A percentile compares a stretch with the other conserved stretches of the same genome.
These are phyloP conservation scores for Didymella segeticola DNA, from an alignment of 2,329 filamentous ascomycete genomes.

Conservation along the genomic window DNA sequence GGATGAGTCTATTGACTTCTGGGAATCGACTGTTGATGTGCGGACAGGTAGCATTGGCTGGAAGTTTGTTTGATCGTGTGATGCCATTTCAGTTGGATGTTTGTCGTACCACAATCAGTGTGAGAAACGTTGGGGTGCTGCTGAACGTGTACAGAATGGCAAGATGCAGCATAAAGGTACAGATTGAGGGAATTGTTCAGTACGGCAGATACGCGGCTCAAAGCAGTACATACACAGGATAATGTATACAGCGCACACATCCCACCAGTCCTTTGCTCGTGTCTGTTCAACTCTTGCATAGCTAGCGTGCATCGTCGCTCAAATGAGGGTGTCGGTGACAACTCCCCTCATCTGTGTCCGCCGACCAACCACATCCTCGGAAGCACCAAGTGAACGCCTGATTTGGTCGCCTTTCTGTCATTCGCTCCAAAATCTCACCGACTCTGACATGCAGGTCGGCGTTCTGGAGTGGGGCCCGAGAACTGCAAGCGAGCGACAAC, in stretches of 20 bases:
- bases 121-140: background rate
- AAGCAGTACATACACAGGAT: slow-evolving; percentile 20
- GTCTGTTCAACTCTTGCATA: slow-evolving; percentile 16
- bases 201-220: slow-evolving; percentile 37
- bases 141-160: background rate
- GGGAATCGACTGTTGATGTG: slow-evolving; percentile 38
- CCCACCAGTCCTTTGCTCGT: slow-evolving; percentile 15
- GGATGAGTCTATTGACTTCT: slow-evolving; percentile 34
- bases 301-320: slow-evolving; percentile 10
- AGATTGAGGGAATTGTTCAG: slow-evolving; percentile 16
- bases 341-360: slow-evolving; percentile 12
- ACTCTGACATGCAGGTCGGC: slow-evolving; percentile 32
- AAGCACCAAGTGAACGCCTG: slow-evolving; percentile 18
- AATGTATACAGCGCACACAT: slow-evolving; percentile 24
- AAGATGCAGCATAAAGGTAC: slow-evolving; percentile 15
- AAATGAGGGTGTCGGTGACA: slow-evolving; percentile 20
- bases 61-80: slow-evolving; percentile 30
- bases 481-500: slow-evolving; percentile 40
- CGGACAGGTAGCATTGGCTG: slow-evolving; percentile 41
- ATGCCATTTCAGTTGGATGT: slow-evolving; percentile 27
- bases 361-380: slow-evolving; percentile 18
- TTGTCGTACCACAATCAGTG: background rate
- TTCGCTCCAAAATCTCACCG: slow-evolving; percentile 38
- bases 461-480: slow-evolving; percentile 29
- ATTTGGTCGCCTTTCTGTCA: slow-evolving; percentile 2